Evolutionary conservation across 2,329 filamentous ascomycete species (phyloP), one percentile per base, ranked within the genome.

Genomic region (Bipolaris victoriae): DNA sequence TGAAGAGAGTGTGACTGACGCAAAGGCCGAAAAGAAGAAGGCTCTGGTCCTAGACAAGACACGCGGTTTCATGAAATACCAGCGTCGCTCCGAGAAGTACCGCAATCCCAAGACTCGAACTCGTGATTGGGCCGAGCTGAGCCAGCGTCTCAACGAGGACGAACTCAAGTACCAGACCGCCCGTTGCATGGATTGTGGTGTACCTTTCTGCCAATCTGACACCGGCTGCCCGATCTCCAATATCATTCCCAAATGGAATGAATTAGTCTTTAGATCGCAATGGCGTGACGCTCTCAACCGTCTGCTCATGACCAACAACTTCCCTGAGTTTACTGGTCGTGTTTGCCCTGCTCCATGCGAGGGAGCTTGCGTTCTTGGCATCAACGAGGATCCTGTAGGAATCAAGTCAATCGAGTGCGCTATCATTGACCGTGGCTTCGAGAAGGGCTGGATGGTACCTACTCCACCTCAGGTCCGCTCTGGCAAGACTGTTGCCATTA

Each of bases 401-500:
- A 98, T 98, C 84, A 98, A 98, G 83, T 97, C 92, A 0, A 97
- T 98, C 61, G 94, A 98, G 77, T 97, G 94, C 75, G 94, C 94
- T 61, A 97, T 98, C 74, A 97, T 98, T 66, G 94, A 98, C 74
- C 91, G 94, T 65, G 94, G 94, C 45, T 98, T 97, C 73, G 93
- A 97, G 77, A 96, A 90, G 91, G 94, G 94, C 63, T 98, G 94
- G 94, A 97, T 98, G 91, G 82, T 96, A 18, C 93, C 94, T 62
- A 82, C 82, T 3, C 90, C 90, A 51, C 93, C 94, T 5, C 79
- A 88, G 76, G 84, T 87, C 60, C 92, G 93, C 64, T 95, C 90
- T 61, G 92, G 92, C 75, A 97, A 96, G 85, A 93, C 82, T 43
- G 82, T 97, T 63, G 92, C 92, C 58, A 82, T 98, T 69, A 91